Percentiles rank a stretch among this genome's conserved stretches.
phyloP scores from a whole-genome alignment of 2,329 filamentous ascomycete species.

The Colletotrichum sp. region DNA sequence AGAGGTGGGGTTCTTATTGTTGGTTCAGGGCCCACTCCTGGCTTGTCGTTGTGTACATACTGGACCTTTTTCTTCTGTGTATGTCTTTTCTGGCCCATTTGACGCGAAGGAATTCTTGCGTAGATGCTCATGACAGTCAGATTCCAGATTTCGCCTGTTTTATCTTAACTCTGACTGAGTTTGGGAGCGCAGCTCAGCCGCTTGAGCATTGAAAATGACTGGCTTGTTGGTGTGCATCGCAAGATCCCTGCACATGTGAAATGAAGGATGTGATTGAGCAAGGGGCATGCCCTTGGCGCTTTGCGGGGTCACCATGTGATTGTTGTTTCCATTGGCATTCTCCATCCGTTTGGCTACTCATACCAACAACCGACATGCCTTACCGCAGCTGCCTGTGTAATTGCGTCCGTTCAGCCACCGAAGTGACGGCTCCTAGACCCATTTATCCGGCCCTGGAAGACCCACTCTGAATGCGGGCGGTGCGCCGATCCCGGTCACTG shows the following conservation, averaged over 20 bases:
- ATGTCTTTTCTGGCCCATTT: too few species aligned
- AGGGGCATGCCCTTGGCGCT: not conserved
- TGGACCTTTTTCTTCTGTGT: too few species aligned
- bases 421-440: too few species aligned
- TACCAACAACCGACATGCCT: too few species aligned
- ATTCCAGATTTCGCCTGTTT: too few species aligned
- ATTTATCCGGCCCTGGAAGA: too few species aligned
- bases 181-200: not conserved
- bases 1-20: not conserved
- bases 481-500: too few species aligned
- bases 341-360: not conserved
- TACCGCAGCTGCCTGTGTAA: too few species aligned
- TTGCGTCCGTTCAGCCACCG: too few species aligned
- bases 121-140: too few species aligned
- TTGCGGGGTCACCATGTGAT: not conserved
- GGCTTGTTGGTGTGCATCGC: not conserved
- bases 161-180: not conserved
- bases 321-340: not conserved
- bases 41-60: too few species aligned
- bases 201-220: not conserved
- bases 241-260: not conserved
- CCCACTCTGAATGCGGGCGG: too few species aligned
- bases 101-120: rapidly evolving
- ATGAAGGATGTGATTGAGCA: not conserved
- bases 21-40: not conserved